Base-by-base conservation (phyloP, 441 rosid genomes). In the Populus hybrid region DNA sequence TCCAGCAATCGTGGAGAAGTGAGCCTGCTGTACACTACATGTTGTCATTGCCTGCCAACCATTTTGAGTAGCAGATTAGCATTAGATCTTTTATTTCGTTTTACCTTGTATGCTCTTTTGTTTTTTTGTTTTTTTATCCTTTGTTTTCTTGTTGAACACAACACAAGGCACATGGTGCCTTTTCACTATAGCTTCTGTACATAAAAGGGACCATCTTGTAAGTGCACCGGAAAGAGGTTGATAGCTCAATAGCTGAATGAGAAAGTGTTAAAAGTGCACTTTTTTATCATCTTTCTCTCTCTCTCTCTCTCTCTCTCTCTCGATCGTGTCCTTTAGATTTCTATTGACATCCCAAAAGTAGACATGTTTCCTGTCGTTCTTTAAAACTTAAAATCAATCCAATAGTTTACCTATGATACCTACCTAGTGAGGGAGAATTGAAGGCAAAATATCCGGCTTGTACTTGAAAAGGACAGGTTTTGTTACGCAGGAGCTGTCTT, bases 1-100 rank as follows among this genome's bases (percentile, higher is more conserved):
- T 26, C 99, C 98, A 10, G 75, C 53, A 73, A 83, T 92, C 53
- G 76, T 83, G 73, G 78, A 77, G 72, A 65, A 78, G 2, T 81
- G 80, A 86, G 38, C 66, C 69, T 21, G 64, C 14, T 53, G 36
- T 23, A 10, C 57, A 63, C 61, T 12, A 11, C 53, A 74, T 74
- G 24, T 34, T 75, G 12, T 64, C 65, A 50, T 38, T 21, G 16
- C 76, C 73, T 74, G 75, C 83, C 53, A 21, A 36, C 69, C 34
- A 3, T 24, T 7, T 36, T 20, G 61, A 69, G 64, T 65, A 73
- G 82, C 82, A 42, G 75, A 71, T 40, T 35, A 75, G 71, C 79
- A 71, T n/a, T 70, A 28, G 80, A 81, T 38, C 67, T 77, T 69
- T 75, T 32, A 26, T 20, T 57, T 24, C 20, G 1, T 30, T 42